Base-by-base conservation (phyloP, 1,139 yeast species). In the Hanseniaspora uvarum region DNA sequence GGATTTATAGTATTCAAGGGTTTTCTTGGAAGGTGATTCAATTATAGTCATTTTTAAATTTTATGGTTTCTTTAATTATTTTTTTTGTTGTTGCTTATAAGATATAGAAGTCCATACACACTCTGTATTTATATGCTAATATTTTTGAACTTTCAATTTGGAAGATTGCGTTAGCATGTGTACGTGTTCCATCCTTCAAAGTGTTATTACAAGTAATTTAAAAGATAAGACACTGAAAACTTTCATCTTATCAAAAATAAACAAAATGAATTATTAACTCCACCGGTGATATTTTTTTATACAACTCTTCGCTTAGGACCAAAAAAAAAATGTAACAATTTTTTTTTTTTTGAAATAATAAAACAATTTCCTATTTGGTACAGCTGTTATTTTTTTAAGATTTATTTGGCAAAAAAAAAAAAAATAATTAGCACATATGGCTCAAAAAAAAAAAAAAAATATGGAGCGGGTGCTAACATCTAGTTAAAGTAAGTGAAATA, bases 1-100 rank as follows among this genome's bases (percentile, higher is more conserved):
- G 14, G 77, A 47, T 41, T 56, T 59, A 38, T 55, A 53, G 36
- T 60, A 59, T 4, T 31, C 33, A 23, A 49, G 33, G 18, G 24
- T 31, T 5, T 40, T 26, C 12, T 36, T 18, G 5, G 21, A 23
- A 8, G 37, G 36, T 24, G 36, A 16, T 12, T 34, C 37, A 40
- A n/a, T 14, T 16, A 30, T 12, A 19, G 54, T 44, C 54, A 51
- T 51, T 24, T 40, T 11, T 23, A 10, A 37, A 37, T 5, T 37
- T n/a, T n/a, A 8, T 37, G 40, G 40, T 19, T 21, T 37, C 16
- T 34, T n/a, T n/a, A n/a, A n/a, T n/a, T 12, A 23, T 28, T 28
- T 28, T 26, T 26, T 28, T 28, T 28, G 31, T 6, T 28, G 31
- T 28, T 28, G 8, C 11, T 12, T 28, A 28, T n/a, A n/a, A n/a